Base-by-base conservation (phyloP, 2,329 filamentous ascomycete species). In the Alternaria panax region DNA sequence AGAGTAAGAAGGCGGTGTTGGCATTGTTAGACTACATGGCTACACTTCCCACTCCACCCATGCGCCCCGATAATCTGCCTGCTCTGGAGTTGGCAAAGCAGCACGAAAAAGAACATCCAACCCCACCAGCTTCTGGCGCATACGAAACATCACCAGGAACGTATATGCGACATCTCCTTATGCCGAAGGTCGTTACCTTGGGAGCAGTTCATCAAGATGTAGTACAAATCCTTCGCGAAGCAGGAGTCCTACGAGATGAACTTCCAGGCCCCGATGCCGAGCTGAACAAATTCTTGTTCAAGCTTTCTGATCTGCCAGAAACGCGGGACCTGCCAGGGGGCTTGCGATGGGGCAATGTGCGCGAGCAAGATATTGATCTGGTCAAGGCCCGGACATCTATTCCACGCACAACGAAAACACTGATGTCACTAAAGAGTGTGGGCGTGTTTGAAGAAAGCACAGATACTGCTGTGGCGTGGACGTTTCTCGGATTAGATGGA, bases 391-490 rank as follows among this genome's bases (percentile, higher is more conserved):
- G 12, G 62, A 83, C 76, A 18, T 63, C 65, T 20, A 87, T 92
- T 32, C 85, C 84, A 2, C 80, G 88, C 30, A 80, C 82, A 27
- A 82, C 85, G 76, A 67, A 70, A 12, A 83, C 82, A 11, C 61
- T 84, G 52, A 64, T 78, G 40, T 71, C 75, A 28, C 53, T 83
- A 50, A 78, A 79, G 7, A 77, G 70, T 24, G 67, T 76, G n/a
- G 73, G 71, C 81, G 78, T 69, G 74, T 81, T 72, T 57, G 62
- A 84, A 77, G 12, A 72, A 85, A 25, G 67, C 77, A 58, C 70
- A 73, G 81, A 80, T 1, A 82, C 78, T 1, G 82, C 84, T 0
- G 77, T 91, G 5, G 86, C 88, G 0, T 92, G 90, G 90, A 85
- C 84, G 0, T 90, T 92, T 54, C 67, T 81, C 77, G 87, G 86